phyloP scores from a whole-genome alignment of 805 yeast genomes.

The Candida easanensis region DNA sequence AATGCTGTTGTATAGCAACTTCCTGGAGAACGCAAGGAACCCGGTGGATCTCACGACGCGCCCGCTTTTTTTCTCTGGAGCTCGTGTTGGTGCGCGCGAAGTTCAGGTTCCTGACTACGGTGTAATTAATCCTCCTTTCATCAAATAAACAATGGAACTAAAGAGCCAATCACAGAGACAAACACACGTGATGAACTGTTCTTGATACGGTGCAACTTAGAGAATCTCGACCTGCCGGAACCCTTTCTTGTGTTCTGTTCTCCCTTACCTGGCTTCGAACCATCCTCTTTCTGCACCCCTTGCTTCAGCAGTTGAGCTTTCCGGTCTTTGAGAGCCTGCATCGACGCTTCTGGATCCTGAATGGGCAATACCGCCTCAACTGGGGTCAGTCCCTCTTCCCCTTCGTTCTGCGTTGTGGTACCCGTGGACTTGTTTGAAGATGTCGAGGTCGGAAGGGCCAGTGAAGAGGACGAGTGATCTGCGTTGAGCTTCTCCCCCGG shows the following conservation, averaged over 20 bases:
- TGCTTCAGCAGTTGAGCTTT: not conserved
- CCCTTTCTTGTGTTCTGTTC: no score
- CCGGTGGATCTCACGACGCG: not conserved
- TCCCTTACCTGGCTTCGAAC: not conserved
- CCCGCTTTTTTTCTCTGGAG: not conserved
- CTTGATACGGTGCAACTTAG: no score
- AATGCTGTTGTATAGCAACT: not conserved
- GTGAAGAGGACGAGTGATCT: constrained; percentile 1
- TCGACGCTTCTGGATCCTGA: not conserved
- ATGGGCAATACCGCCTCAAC: not conserved
- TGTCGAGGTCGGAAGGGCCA: not conserved
- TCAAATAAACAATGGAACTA: not conserved
- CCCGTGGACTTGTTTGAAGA: not conserved
- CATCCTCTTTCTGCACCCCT: not conserved
- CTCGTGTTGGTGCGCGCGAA: not conserved
- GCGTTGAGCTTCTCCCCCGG: constrained; percentile 7
- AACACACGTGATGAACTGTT: no score
- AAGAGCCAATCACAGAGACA: not conserved
- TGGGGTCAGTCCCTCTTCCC: no score
- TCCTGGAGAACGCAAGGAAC: not conserved
- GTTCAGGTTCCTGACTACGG: no score
- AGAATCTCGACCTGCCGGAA: no score
- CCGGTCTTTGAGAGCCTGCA: not conserved
- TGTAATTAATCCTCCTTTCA: not conserved
- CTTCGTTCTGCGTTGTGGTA: not conserved